Evolutionary conservation across 306 rosid genomes (phyloP), one percentile per base, ranked within the genome.

Genomic region (Gastrolobium bilobum): DNA sequence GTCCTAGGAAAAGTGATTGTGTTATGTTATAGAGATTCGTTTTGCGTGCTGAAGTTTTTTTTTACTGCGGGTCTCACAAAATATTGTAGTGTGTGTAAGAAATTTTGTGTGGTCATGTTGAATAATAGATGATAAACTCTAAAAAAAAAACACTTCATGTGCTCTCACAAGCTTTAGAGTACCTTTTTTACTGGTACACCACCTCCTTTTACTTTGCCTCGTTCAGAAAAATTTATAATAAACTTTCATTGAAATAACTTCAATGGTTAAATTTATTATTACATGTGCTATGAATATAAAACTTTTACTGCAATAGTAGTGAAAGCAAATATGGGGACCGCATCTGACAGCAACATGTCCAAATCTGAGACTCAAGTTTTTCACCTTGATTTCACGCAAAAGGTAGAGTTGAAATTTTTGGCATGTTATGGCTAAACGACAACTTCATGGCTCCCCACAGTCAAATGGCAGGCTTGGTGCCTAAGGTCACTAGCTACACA

Each of bases 371-470:
- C 53, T 47, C 1, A 2, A 47, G 42, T 15, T n/a, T 10, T 52
- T 59, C 66, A 75, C 87, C 84, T 79, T 79, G 75, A 74, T 84
- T 84, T 84, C 84, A 79, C 68, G 87, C 78, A 44, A 79, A 31
- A 2, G 3, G 48, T 26, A 48, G 3, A 42, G 60, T 26, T 51
- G 11, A 53, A 58, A 79, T 26, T 74, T 74, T 84, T 67, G 78
- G 62, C 70, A 42, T 34, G 56, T 10, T 34, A 5, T 73, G 73
- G 31, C 38, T 68, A 75, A 26, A 56, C 31, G 76, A 79, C 84
- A 79, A 79, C 62, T 75, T 54, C 79, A 75, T 46, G 37, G 33
- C 62, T 74, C 50, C 34, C 47, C 69, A 34, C 67, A 3, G 76
- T 78, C 75, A 72, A 66, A 56, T 46, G 7, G 7, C n/a, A 37